A percentile compares a stretch with the other conserved stretches of the same genome.
Conservation (phyloP, 441 rosid genomes). For the Populus hybrid region DNA sequence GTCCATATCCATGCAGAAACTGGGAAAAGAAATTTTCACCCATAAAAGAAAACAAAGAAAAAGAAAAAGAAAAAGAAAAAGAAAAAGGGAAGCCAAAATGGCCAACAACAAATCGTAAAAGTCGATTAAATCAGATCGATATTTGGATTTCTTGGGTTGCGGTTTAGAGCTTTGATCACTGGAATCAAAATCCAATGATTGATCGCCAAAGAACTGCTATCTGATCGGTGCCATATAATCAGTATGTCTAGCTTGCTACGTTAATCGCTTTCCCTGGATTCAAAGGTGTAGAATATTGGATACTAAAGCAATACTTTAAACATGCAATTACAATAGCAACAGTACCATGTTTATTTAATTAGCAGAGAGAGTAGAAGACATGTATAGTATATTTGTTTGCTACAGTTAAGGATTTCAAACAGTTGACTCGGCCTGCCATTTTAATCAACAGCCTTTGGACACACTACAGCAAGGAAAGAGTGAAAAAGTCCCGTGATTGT, state of each 20-base stretch:
- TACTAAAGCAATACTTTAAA: constrained; percentile 19
- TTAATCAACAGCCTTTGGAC: constrained; percentile 18
- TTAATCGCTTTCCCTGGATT: constrained; percentile 22
- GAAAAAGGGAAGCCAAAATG: constrained; percentile 37
- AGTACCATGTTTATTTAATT: constrained; percentile 4
- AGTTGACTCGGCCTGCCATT: constrained; percentile 26
- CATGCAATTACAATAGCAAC: constrained; percentile 6
- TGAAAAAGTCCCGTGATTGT: constrained; percentile 14
- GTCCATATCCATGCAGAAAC: constrained; percentile 35
- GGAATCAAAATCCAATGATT: constrained; percentile 80
- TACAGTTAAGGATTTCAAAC: constrained; percentile 13
- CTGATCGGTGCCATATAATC: constrained; percentile 38
- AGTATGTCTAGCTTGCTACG: constrained; percentile 21
- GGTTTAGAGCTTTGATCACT: constrained; percentile 36
- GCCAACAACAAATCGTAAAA: constrained; percentile 55
- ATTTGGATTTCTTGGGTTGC: constrained; percentile 39
- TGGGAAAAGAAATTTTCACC: constrained; percentile 28
- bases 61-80: constrained; percentile 3
- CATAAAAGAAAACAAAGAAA: background rate
- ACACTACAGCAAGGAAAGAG: background rate
- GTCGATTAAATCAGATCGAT: constrained; percentile 56
- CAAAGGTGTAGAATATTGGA: constrained; percentile 27
- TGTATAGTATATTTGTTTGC: constrained; percentile 12
- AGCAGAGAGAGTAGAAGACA: constrained; percentile 11
- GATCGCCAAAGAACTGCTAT: constrained; percentile 42